These are phyloP conservation scores for Penicillium aurantiogriseum DNA, from an alignment of 2,329 filamentous ascomycete species.

Conservation along the genomic window DNA sequence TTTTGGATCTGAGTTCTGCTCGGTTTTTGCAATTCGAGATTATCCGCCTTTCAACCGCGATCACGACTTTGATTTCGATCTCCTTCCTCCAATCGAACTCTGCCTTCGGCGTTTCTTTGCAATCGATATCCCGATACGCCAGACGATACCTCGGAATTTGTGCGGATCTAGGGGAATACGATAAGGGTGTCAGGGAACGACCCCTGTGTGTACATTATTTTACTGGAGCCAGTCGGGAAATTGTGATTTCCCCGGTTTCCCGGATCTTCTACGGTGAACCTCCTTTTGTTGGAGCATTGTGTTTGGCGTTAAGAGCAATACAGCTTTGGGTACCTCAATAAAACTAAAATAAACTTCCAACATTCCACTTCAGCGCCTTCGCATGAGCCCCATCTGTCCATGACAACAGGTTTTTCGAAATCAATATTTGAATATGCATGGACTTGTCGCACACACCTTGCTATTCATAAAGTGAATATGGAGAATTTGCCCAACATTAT, in stretches of 20 bases:
- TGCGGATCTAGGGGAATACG: conserved; percentile 5
- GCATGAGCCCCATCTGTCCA: not conserved
- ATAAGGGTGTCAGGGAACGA: not conserved
- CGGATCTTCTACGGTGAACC: conserved; percentile 14
- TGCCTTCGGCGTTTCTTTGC: not conserved
- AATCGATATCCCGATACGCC: not conserved
- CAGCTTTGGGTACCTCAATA: conserved; percentile 23
- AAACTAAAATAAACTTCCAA: conserved; percentile 22
- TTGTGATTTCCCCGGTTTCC: not conserved
- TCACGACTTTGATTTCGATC: not conserved
- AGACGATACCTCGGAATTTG: not conserved
- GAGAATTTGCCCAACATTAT: not conserved
- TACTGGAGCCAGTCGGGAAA: conserved; percentile 12
- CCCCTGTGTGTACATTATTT: conserved; percentile 28
- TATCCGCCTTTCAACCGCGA: not conserved
- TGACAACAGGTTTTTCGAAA: not conserved
- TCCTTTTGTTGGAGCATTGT: conserved; percentile 26
- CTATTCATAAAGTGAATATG: not conserved
- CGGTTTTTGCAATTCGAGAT: not conserved
- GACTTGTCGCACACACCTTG: not conserved
- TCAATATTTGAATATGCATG: not conserved
- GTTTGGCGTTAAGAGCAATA: conserved; percentile 27
- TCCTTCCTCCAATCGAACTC: not conserved
- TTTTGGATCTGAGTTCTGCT: not conserved
- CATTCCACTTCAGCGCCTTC: not conserved